A percentile compares a stretch with the other conserved stretches of the same genome.
Evolutionary conservation across 169 alveolate genomes (phyloP).

Genomic region (Eimeria necatrix): DNA sequence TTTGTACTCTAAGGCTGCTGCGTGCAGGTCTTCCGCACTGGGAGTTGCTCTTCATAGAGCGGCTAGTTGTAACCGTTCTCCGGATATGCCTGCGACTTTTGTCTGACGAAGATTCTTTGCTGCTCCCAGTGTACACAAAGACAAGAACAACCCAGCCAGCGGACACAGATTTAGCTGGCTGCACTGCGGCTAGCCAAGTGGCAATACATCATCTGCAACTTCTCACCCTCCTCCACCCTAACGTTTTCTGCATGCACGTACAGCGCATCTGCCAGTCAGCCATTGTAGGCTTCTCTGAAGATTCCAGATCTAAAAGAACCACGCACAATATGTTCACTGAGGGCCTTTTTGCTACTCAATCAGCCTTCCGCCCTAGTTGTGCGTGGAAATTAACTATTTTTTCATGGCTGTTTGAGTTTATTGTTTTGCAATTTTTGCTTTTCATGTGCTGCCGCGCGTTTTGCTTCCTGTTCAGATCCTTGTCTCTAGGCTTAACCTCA

Average conservation of each 20-base stretch:
- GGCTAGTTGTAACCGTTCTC: slow-evolving; percentile 76
- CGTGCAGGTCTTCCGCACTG: slow-evolving; percentile 68
- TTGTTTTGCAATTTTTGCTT: no score
- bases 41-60: slow-evolving; percentile 80
- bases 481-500: slow-evolving; percentile 64
- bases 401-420: no score
- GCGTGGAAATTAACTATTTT: no score
- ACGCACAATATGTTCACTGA: no score
- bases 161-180: slow-evolving; percentile 6
- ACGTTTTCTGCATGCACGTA: slow-evolving; percentile 75
- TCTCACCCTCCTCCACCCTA: slow-evolving; percentile 78
- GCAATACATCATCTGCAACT: slow-evolving; percentile 64
- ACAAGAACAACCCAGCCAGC: slow-evolving; percentile 4
- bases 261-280: slow-evolving; percentile 74
- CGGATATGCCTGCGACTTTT: slow-evolving; percentile 63
- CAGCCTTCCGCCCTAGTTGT: no score
- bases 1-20: background rate
- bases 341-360: no score
- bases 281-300: slow-evolving; percentile 1
- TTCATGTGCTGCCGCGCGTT: no score
- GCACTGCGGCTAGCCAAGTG: slow-evolving; percentile 54
- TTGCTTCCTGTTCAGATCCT: slow-evolving; percentile 9
- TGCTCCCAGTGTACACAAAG: slow-evolving; percentile 52
- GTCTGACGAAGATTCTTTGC: slow-evolving; percentile 54
- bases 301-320: no score